A percentile compares a stretch with the other conserved stretches of the same genome.
These are phyloP conservation scores for Boletus speciosus DNA, from an alignment of 768 basidiomycete genomes.

Conservation along the genomic window DNA sequence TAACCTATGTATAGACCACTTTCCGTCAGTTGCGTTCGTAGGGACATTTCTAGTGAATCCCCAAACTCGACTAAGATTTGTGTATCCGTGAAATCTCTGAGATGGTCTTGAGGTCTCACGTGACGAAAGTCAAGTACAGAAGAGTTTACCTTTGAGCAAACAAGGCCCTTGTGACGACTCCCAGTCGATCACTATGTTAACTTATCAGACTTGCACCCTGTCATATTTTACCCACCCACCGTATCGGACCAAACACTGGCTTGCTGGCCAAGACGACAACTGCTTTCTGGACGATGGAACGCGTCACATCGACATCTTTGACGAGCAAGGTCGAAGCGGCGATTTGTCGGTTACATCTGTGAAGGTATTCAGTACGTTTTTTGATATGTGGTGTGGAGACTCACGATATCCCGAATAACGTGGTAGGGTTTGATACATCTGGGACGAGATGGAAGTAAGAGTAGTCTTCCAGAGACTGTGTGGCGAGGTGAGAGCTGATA, in stretches of 20 bases:
- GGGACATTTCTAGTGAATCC: slow-evolving; percentile 66
- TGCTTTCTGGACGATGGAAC: slow-evolving; percentile 96
- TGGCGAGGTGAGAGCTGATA: slow-evolving; percentile 8
- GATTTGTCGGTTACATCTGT: slow-evolving; percentile 93
- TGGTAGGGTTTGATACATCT: slow-evolving; percentile 63
- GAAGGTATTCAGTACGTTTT: slow-evolving; percentile 1
- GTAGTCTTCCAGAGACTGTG: slow-evolving; percentile 69
- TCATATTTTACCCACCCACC: slow-evolving; percentile 40
- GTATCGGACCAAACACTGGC: slow-evolving; percentile 91
- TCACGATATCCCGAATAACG: slow-evolving; percentile 94
- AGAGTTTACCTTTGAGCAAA: slow-evolving; percentile 72
- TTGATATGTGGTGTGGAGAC: slow-evolving; percentile 2
- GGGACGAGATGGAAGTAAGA: slow-evolving; percentile 93
- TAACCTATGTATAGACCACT: slow-evolving; percentile 93
- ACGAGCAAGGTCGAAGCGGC: slow-evolving; percentile 72
- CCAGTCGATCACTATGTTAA: slow-evolving; percentile 75
- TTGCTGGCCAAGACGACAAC: slow-evolving; percentile 91
- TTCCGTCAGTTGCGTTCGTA: slow-evolving; percentile 82
- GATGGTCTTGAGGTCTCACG: not conserved
- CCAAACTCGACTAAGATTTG: slow-evolving; percentile 89
- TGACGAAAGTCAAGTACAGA: not conserved
- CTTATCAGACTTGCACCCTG: slow-evolving; percentile 1
- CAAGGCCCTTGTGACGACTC: slow-evolving; percentile 88
- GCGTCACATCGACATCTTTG: slow-evolving; percentile 81
- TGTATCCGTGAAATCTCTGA: slow-evolving; percentile 82